phyloP scores from a whole-genome alignment of 2,329 filamentous ascomycete species.

The Ophiostoma piceae region DNA sequence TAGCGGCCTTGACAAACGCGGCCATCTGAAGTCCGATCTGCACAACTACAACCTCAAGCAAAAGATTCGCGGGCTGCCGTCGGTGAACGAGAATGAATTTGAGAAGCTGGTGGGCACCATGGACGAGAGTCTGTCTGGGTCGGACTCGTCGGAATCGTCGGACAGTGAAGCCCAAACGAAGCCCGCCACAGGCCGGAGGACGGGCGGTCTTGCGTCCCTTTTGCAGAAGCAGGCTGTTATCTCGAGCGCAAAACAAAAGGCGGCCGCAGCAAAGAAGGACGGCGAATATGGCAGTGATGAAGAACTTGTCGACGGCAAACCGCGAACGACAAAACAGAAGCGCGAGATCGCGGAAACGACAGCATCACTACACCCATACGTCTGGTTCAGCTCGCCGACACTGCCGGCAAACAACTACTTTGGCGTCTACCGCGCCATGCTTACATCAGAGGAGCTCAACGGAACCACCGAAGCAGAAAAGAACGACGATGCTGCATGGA shows the following conservation, averaged over 20 bases:
- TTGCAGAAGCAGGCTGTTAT: slow-evolving; percentile 79
- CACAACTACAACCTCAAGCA: slow-evolving; percentile 95
- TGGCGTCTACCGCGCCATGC: slow-evolving; percentile 78
- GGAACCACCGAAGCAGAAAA: background rate
- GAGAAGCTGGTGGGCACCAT: slow-evolving; percentile 78
- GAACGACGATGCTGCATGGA: slow-evolving; percentile 13
- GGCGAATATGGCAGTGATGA: slow-evolving; percentile 44
- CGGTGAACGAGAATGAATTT: slow-evolving; percentile 77
- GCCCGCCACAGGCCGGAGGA: background rate
- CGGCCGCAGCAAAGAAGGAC: slow-evolving; percentile 31
- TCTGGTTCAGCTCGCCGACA: slow-evolving; percentile 78
- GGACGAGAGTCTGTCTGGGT: slow-evolving; percentile 89
- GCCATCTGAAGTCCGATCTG: slow-evolving; percentile 82
- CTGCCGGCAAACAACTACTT: slow-evolving; percentile 75
- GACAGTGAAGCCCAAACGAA: slow-evolving; percentile 40
- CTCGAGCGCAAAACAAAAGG: slow-evolving; percentile 29
- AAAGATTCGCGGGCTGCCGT: slow-evolving; percentile 66
- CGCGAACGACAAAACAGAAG: slow-evolving; percentile 41
- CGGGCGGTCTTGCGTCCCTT: slow-evolving; percentile 56
- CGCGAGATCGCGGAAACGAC: slow-evolving; percentile 53
- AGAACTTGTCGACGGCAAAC: slow-evolving; percentile 36
- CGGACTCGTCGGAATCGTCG: slow-evolving; percentile 75
- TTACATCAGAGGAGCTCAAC: slow-evolving; percentile 63
- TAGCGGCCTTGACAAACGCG: slow-evolving; percentile 72
- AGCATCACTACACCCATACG: slow-evolving; percentile 37